A percentile compares a stretch with the other conserved stretches of the same genome.
Conservation (phyloP, 805 yeast genomes). For the Wickerhamiella galacta region DNA sequence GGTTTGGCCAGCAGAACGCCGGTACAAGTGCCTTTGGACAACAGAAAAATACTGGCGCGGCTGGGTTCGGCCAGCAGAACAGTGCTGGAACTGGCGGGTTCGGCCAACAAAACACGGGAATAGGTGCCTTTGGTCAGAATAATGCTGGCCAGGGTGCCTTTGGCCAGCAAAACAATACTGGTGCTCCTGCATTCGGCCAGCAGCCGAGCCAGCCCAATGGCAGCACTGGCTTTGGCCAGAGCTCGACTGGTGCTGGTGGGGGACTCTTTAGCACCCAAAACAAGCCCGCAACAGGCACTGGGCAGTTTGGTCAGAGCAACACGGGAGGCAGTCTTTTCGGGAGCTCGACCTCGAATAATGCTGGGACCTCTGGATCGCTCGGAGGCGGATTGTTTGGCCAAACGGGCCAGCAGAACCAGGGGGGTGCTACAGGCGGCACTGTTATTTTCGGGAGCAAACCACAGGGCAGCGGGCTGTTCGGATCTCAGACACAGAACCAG, state of each 20-base stretch:
- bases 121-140: slow-evolving; percentile 3
- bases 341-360: neutral
- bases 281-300: no score
- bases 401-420: no score
- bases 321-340: no score
- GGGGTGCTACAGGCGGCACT: neutral
- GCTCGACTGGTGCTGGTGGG: no score
- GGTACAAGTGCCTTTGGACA: slow-evolving; percentile 2
- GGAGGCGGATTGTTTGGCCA: no score
- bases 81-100: neutral
- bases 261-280: no score
- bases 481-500: neutral
- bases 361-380: no score
- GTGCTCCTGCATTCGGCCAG: no score
- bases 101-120: neutral
- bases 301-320: no score
- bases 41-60: neutral
- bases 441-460: slow-evolving; percentile 1
- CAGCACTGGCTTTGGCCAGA: no score
- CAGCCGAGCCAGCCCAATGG: no score
- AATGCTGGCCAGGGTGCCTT: slow-evolving; percentile 1
- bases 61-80: no score
- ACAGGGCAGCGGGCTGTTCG: neutral
- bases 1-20: slow-evolving; percentile 2
- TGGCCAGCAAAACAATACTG: slow-evolving; percentile 1